Evolutionary conservation across 106 monocot genomes (phyloP).

Genomic region (Posidonia australis): DNA sequence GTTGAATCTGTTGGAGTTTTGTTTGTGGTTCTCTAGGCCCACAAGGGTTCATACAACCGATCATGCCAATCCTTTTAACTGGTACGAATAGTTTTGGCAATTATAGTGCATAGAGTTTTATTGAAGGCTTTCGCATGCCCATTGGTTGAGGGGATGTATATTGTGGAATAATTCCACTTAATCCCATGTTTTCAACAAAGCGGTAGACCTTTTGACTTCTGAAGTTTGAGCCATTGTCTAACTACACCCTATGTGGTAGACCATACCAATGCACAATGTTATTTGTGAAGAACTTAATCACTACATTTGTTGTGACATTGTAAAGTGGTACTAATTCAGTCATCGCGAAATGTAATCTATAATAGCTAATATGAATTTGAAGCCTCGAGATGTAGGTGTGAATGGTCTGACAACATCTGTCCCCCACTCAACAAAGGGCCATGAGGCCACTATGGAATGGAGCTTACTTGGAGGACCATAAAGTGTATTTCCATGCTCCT

Average conservation of each 20-base stretch:
- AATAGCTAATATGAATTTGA: background rate
- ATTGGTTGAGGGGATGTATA: background rate
- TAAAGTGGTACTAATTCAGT: background rate
- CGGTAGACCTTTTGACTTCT: background rate
- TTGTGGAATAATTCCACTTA: conserved; percentile 1
- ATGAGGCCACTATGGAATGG: background rate
- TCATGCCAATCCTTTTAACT: background rate
- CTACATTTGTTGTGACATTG: background rate
- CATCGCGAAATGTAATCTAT: background rate
- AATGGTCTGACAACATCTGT: background rate
- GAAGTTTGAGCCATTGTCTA: background rate
- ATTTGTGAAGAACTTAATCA: background rate
- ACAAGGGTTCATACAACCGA: background rate
- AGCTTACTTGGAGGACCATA: background rate
- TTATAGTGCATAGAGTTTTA: background rate
- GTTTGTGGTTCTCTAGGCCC: background rate
- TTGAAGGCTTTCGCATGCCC: background rate
- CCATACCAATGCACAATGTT: background rate
- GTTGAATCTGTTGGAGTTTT: background rate
- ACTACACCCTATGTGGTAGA: background rate
- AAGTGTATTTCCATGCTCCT: background rate
- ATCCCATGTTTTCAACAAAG: background rate
- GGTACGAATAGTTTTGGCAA: background rate
- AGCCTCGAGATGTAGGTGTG: background rate
- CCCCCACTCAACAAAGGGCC: background rate